Conservation (phyloP, 2,329 filamentous ascomycete genomes). For the Alternaria incomplexa region DNA sequence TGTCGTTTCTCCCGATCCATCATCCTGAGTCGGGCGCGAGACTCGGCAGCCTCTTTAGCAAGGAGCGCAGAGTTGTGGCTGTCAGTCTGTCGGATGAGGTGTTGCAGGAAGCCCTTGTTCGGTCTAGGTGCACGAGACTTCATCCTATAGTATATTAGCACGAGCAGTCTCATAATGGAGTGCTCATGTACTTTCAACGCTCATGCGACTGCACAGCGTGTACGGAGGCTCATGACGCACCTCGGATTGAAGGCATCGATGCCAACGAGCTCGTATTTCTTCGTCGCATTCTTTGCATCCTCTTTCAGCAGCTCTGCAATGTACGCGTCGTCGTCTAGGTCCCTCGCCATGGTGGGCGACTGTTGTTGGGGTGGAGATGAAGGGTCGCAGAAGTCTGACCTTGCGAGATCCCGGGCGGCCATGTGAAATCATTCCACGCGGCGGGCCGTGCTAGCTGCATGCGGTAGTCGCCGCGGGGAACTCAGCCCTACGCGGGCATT, state of each 20-base stretch:
- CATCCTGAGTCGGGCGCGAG: conserved; percentile 69
- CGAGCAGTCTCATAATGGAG: not conserved
- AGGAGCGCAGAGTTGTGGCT: conserved; percentile 86
- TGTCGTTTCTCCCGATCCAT: conserved; percentile 31
- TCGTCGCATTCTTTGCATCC: conserved; percentile 76
- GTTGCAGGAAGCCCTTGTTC: conserved; percentile 86
- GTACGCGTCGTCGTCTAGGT: conserved; percentile 69
- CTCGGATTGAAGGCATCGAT: conserved; percentile 69
- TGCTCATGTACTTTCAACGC: conserved; percentile 9
- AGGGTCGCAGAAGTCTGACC: not conserved
- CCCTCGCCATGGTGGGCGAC: conserved; percentile 24
- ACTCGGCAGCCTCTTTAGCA: conserved; percentile 82
- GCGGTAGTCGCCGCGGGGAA: conserved; percentile 28
- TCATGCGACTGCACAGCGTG: conserved; percentile 7
- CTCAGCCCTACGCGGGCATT: conserved; percentile 21
- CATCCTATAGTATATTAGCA: conserved; percentile 55
- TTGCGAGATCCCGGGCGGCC: not conserved
- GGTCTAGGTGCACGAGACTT: conserved; percentile 76
- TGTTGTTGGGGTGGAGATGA: not conserved
- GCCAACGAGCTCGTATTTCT: conserved; percentile 77
- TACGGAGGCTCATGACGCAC: conserved; percentile 45
- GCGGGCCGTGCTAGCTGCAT: conserved; percentile 5
- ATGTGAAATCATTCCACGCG: conserved; percentile 9
- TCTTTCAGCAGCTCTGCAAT: conserved; percentile 79
- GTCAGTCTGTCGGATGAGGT: conserved; percentile 87